Base-by-base conservation (phyloP, 2,329 filamentous ascomycete genomes). In the Penicillium sp. region DNA sequence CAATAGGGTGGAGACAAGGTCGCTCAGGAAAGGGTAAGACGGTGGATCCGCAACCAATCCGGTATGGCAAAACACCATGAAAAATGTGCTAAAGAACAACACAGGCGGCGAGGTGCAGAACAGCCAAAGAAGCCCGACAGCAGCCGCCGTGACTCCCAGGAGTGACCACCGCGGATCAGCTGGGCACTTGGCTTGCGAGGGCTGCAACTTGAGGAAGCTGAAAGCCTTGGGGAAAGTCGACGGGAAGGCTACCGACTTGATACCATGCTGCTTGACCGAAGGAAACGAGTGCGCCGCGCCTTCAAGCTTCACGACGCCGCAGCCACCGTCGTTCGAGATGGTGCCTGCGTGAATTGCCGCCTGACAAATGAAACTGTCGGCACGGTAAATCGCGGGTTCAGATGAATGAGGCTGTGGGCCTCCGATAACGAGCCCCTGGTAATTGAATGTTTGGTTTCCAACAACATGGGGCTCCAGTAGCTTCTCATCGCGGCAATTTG, bases 221-320 rank as follows among this genome's bases (percentile, higher is more conserved):
- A 88, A 96, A 0, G 89, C 85, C 24, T 87, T 84, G 1, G 93
- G 93, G 60, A 98, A 98, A 55, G 88, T 89, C 0, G 89, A 91
- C 52, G 89, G 80, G 63, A 98, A 98, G 4, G 70, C 78, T 44
- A 87, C 75, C 52, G 89, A 95, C 23, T 74, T 70, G 53, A 97
- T 89, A 42, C 85, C 87, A 60, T 94, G 76, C n/a, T 76, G 76
- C 39, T 79, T 77, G 8, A 84, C 82, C 34, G 79, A 76, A 34
- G 77, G 69, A 62, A 83, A 95, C 40, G 77, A 72, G 44, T 77
- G 71, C 46, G 81, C 79, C 44, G 83, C 77, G 18, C 90, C 90
- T 18, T 87, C 76, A 29, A 93, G 75, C 44, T 80, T 77, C 26
- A 93, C 78, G 3, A 94, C 87, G 47, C 89, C 89, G 58, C 89